Percentiles rank a stretch among this genome's conserved stretches.
Conservation (phyloP, 106 monocot genomes). For the Dendrobium huoshanense region DNA sequence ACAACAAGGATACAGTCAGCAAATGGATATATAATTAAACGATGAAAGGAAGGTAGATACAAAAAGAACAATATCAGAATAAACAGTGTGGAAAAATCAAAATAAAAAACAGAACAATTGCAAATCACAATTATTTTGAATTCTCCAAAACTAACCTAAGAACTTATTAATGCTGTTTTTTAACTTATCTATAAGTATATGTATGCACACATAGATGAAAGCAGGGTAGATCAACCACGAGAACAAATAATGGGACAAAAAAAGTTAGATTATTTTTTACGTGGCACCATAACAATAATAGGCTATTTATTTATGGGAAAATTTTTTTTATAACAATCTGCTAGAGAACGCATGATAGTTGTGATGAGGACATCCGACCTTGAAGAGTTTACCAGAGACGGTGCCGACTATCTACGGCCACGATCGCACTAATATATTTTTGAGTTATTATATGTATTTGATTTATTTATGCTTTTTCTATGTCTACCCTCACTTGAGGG, state of each 20-base stretch:
- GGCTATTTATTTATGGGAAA: background rate
- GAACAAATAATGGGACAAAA: background rate
- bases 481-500: too few species aligned
- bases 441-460: too few species aligned
- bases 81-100: background rate
- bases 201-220: background rate
- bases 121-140: background rate
- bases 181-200: background rate
- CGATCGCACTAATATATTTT: too few species aligned
- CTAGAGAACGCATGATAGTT: too few species aligned
- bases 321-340: too few species aligned
- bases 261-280: background rate
- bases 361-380: too few species aligned
- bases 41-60: background rate
- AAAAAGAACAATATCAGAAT: background rate
- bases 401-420: too few species aligned
- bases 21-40: background rate
- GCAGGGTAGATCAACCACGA: background rate
- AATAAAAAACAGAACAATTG: conserved; percentile 5
- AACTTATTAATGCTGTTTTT: background rate
- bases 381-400: too few species aligned
- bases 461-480: too few species aligned
- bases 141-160: background rate
- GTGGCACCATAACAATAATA: background rate
- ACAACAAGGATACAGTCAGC: background rate